These are phyloP conservation scores for barley (Hordeum vulgare) DNA, from an alignment of 176 grass and related monocot genomes.

Conservation along the genomic window MorexV3_pseudomolecules_assembly NC_058519.1:68396509-68397008, in stretches of 20 bases:
- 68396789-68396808: background rate
- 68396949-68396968: background rate
- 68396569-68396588: background rate
- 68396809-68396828: constrained; percentile 85
- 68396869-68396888: constrained; percentile 97
- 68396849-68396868: constrained; percentile 95
- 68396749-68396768: background rate
- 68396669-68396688: background rate
- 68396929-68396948: background rate
- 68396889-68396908: constrained; percentile 96
- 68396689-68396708: background rate
- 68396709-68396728: background rate
- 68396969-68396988: background rate
- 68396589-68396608: background rate
- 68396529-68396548: background rate
- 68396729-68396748: background rate
- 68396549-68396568: background rate
- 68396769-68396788: background rate
- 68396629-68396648: background rate
- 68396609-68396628: background rate
- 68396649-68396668: background rate
- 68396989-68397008: constrained; percentile 78
- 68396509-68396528: background rate
- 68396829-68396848: constrained; percentile 99
- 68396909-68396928: constrained; percentile 62